Percentiles rank a stretch among this genome's conserved stretches.
phyloP scores from a whole-genome alignment of 192 early-diverging fungal species.

The Cetraspora pellucida region DNA sequence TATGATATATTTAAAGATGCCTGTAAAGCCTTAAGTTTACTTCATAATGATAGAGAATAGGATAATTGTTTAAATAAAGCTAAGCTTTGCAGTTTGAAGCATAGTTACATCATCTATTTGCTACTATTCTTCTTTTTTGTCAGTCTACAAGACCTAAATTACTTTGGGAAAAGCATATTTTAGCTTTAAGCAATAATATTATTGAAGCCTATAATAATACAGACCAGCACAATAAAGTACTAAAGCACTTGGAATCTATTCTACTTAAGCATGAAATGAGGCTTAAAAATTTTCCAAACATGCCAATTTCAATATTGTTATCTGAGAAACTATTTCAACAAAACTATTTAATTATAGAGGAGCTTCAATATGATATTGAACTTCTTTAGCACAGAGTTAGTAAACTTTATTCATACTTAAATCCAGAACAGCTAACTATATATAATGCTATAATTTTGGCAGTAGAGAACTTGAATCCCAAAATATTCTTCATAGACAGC shows the following conservation, averaged over 20 bases:
- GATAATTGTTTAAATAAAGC: constrained; percentile 33
- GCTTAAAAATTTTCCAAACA: too few relatives aligned
- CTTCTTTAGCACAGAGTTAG: neutral
- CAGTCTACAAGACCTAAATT: neutral
- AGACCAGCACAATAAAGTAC: too few relatives aligned
- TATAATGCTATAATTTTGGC: constrained; percentile 18
- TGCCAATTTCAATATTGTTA: neutral
- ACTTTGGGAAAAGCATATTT: constrained; percentile 18
- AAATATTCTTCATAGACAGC: too few relatives aligned
- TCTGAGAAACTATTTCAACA: neutral
- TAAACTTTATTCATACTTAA: neutral
- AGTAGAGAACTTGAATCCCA: neutral
- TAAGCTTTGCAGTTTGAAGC: neutral
- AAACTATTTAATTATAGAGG: constrained; percentile 27
- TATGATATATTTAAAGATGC: constrained; percentile 36
- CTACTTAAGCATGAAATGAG: too few relatives aligned
- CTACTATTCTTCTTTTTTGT: constrained; percentile 11
- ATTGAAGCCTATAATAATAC: too few relatives aligned
- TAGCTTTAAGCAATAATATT: too few relatives aligned
- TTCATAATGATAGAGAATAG: constrained; percentile 37
- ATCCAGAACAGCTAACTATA: neutral
- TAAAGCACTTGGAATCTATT: too few relatives aligned
- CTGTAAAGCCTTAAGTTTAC: constrained; percentile 34
- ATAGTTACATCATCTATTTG: constrained; percentile 36
- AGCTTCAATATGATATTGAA: constrained; percentile 15